Conservation (phyloP, 1,139 yeast genomes). For the Yamadazyma atlantica region DNA sequence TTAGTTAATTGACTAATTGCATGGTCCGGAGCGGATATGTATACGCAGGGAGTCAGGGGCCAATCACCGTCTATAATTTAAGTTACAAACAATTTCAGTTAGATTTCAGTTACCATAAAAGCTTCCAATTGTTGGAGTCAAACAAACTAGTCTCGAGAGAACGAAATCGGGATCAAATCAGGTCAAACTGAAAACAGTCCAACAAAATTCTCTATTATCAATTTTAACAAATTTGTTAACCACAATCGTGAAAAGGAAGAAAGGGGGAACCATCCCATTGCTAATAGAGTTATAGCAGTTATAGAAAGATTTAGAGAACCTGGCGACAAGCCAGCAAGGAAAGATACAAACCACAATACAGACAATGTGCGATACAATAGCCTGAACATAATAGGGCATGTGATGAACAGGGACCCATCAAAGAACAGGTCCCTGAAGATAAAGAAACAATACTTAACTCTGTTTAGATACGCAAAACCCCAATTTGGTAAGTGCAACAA, state of each 20-base stretch:
- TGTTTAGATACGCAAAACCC: neutral
- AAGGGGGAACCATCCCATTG: no score
- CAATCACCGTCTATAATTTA: no score
- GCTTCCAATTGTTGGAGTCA: neutral
- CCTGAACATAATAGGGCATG: neutral
- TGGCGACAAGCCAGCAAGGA: neutral
- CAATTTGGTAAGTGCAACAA: neutral
- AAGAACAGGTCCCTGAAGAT: neutral
- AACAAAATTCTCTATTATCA: neutral
- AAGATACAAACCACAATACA: neutral
- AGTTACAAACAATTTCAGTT: neutral
- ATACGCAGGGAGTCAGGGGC: no score
- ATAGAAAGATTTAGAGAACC: neutral
- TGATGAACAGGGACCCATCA: neutral
- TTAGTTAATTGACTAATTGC: neutral
- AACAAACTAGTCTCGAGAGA: no score
- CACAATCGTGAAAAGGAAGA: no score
- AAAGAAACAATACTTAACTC: neutral
- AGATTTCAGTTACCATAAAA: neutral
- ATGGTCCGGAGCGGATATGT: no score
- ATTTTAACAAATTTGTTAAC: no score
- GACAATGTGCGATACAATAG: neutral
- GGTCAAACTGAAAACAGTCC: neutral
- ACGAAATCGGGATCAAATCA: neutral
- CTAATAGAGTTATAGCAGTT: neutral